These are phyloP conservation scores for Alternaria conjuncta DNA, from an alignment of 2,329 filamentous ascomycete genomes.

Conservation along the genomic window DNA sequence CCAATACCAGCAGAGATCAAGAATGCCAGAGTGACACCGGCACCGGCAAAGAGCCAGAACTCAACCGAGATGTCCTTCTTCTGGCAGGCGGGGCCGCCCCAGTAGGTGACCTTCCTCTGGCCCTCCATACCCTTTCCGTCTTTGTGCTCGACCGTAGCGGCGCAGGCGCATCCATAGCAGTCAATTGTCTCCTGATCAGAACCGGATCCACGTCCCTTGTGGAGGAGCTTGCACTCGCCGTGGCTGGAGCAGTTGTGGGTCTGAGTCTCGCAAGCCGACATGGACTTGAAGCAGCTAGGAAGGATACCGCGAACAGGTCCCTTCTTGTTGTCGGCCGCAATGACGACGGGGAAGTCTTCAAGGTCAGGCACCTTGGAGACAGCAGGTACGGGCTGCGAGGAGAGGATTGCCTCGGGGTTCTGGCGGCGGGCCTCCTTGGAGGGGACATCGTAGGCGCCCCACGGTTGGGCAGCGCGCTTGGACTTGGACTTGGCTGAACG, in stretches of 20 bases:
- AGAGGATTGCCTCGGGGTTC: constrained; percentile 41
- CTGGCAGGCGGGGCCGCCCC: constrained; percentile 86
- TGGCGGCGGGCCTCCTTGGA: constrained; percentile 35
- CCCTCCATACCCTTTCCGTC: constrained; percentile 55
- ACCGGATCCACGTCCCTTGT: constrained; percentile 48
- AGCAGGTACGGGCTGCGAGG: constrained; percentile 33
- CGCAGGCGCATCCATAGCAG: constrained; percentile 84
- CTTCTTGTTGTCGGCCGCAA: constrained; percentile 26
- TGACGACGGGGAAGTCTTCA: constrained; percentile 37
- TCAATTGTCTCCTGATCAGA: constrained; percentile 50
- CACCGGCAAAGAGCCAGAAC: constrained; percentile 85
- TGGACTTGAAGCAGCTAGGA: constrained; percentile 76
- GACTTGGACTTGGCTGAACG: constrained; percentile 25
- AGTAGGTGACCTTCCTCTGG: constrained; percentile 67
- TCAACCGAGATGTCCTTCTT: constrained; percentile 89
- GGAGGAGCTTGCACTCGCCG: constrained; percentile 76
- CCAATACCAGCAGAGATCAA: constrained; percentile 74
- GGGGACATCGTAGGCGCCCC: constrained; percentile 44
- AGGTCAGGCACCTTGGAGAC: constrained; percentile 34
- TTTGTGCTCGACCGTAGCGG: constrained; percentile 61
- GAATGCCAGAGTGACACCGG: constrained; percentile 73
- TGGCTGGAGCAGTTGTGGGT: constrained; percentile 85
- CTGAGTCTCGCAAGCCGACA: constrained; percentile 69
- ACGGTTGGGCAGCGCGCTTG: constrained; percentile 44
- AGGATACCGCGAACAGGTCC: constrained; percentile 60